Base-by-base conservation (phyloP, 306 rosid species). In the Sicyos baderoa region DNA sequence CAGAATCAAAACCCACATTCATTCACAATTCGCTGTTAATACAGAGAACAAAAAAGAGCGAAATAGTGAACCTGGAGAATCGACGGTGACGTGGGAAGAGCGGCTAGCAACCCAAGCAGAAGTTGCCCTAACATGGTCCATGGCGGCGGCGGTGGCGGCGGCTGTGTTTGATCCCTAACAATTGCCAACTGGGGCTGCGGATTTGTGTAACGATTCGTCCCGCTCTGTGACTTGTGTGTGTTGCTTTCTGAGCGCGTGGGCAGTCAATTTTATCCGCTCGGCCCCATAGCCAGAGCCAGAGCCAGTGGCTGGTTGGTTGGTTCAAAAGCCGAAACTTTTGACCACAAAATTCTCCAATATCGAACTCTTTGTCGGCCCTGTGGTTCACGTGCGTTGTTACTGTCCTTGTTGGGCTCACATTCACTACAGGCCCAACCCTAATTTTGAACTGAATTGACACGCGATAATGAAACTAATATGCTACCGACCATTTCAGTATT, bases 91-190 rank as follows among this genome's bases (percentile, higher is more conserved):
- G 48, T 93, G 98, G 0, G 96, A 84, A 52, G 98, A 84, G 56
- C 53, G 80, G 70, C 68, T 78, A 22, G 98, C 98, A 69, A 93
- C 98, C 97, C 97, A 93, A 78, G 91, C 98, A 35, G 98, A 86
- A 74, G 81, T 89, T 7, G 63, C 85, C 87, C 97, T 86, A 62
- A 93, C 97, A 57, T 88, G 85, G 32, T 89, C 96, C 98, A 93
- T 93, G 81, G 86, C 74, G 70, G 37, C 79, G n/a, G n/a, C n/a
- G n/a, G n/a, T n/a, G n/a, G n/a, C n/a, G n/a, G n/a, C n/a, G n/a
- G n/a, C n/a, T n/a, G n/a, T n/a, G n/a, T n/a, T n/a, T n/a, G n/a
- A n/a, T n/a, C n/a, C n/a, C n/a, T 25, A 25, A 25, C 29, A 25
- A 25, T 32, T 4, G 56, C n/a, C n/a, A 4, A 1, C 4, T 3